Evolutionary conservation across 1,139 yeast species (phyloP), one percentile per base, ranked within the genome.

Genomic region (Candida mesenterica): DNA sequence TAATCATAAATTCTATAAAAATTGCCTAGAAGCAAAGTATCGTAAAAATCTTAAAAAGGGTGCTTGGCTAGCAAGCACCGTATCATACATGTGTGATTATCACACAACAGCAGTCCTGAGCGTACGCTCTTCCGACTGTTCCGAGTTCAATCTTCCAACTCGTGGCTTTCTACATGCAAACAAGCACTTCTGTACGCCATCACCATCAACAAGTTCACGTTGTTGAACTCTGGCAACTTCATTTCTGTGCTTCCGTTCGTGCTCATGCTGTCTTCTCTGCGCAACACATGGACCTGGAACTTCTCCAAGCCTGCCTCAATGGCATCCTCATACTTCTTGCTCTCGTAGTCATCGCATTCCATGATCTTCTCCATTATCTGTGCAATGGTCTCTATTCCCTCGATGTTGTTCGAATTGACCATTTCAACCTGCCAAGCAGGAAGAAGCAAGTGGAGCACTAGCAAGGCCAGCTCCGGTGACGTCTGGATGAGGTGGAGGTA

Each of bases 161-260:
- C 49, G 32, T 52, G 53, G 5, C 69, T 69, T 38, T 67, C 73
- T 15, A 68, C 60, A 37, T 62, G 59, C 22, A 59, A 53, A 33
- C 68, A 62, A 14, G 73, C 66, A 38, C 65, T 53, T 45, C 72
- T 59, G 46, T 68, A 67, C 26, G 60, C 48, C 69, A 69, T 64
- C 18, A 59, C 61, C 41, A 61, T 68, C 19, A 63, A 40, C 22
- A 40, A 44, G 37, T 52, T 55, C 13, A 57, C 52, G 38, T 59
- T 53, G 7, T 19, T 31, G 9, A 31, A 31, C 12, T 31, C 24
- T 41, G 37, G 35, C 43, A 45, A 32, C 32, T 28, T 28, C 12
- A 30, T 33, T 10, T 35, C 32, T 6, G 36, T 41, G 15, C 22
- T 22, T 7, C 38, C 46, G 2, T 35, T 37, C 8, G 37, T 32